phyloP scores from a whole-genome alignment of 768 basidiomycete species.

The Calocybe cyanea region DNA sequence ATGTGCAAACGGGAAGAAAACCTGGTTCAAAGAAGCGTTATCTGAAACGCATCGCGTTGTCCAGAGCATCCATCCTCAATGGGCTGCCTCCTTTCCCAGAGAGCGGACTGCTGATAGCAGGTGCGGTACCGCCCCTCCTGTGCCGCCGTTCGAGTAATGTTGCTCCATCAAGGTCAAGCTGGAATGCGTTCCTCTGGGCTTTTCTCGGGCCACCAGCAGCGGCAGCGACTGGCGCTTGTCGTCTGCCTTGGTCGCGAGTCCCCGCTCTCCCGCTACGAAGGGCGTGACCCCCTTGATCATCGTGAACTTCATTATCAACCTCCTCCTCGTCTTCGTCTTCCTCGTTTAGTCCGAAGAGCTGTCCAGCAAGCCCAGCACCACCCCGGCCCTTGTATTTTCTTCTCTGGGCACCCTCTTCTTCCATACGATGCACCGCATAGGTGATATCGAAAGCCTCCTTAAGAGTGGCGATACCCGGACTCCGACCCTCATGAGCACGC shows the following conservation, averaged over 20 bases:
- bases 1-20: no score
- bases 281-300: constrained; percentile 27
- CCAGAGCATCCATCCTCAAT: constrained; percentile 22
- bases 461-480: constrained; percentile 88
- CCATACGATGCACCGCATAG: constrained; percentile 98
- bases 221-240: constrained; percentile 9
- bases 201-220: constrained; percentile 9
- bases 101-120: constrained; percentile 31
- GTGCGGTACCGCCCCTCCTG: constrained; percentile 26
- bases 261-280: constrained; percentile 34
- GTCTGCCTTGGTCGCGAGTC: constrained; percentile 27
- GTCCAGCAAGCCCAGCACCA: constrained; percentile 23
- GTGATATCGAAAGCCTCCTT: constrained; percentile 99
- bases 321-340: constrained; percentile 77
- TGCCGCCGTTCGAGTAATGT: constrained; percentile 80
- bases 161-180: constrained; percentile 82
- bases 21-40: no score
- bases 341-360: constrained; percentile 86
- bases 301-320: constrained; percentile 41
- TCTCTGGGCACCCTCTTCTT: constrained; percentile 91
- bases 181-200: constrained; percentile 45
- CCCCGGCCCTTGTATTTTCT: constrained; percentile 79
- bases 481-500: constrained; percentile 67
- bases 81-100: constrained; percentile 26
- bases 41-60: constrained; percentile 21